Percentiles rank a stretch among this genome's conserved stretches.
These are phyloP conservation scores for Spathaspora arborariae DNA, from an alignment of 805 yeast species.

Conservation along the genomic window DNA sequence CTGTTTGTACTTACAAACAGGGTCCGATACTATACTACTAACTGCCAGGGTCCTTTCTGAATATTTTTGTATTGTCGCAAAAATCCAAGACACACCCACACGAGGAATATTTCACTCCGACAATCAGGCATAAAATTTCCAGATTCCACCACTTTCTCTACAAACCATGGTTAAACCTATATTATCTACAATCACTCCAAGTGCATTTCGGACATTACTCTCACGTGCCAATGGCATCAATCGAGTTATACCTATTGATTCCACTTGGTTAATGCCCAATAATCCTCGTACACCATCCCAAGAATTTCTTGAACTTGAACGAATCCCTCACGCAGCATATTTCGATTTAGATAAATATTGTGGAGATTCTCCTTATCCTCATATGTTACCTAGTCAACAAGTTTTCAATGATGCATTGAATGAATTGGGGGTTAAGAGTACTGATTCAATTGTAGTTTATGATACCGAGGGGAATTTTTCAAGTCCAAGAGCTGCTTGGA, in stretches of 20 bases:
- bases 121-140: background rate
- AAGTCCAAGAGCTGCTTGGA: constrained; percentile 92
- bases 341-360: constrained; percentile 75
- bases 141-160: background rate
- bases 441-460: constrained; percentile 72
- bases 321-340: constrained; percentile 65
- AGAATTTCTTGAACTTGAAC: constrained; percentile 50
- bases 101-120: too few relatives aligned
- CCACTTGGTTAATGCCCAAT: constrained; percentile 92
- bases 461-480: constrained; percentile 84
- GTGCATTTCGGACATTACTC: constrained; percentile 7
- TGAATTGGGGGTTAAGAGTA: constrained; percentile 49
- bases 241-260: constrained; percentile 65
- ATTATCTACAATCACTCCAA: constrained; percentile 5
- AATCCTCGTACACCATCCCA: constrained; percentile 53
- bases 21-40: too few relatives aligned
- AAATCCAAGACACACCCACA: too few relatives aligned
- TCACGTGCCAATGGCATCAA: constrained; percentile 7
- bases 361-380: constrained; percentile 65
- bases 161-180: constrained; percentile 3
- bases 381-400: constrained; percentile 73
- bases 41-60: too few relatives aligned
- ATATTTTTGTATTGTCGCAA: too few relatives aligned
- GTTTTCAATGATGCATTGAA: constrained; percentile 53
- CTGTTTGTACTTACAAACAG: too few relatives aligned